Evolutionary conservation across 148 eudicot genomes (phyloP).

Genomic region (Vaccinium vitisidaea): DNA sequence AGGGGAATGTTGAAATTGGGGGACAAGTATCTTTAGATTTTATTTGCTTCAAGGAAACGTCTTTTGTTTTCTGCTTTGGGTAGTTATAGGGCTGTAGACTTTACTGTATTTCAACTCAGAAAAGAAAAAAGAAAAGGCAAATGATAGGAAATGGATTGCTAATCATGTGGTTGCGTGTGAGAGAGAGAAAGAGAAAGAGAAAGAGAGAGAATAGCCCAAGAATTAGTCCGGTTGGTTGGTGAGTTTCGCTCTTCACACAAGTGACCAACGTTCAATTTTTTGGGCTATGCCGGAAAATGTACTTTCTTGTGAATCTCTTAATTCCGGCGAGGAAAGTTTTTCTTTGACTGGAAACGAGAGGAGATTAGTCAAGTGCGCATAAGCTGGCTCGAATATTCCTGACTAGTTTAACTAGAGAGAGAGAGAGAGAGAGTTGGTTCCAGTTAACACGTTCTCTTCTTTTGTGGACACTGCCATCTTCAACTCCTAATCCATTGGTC

Average conservation of each 20-base stretch:
- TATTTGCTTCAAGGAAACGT: background rate
- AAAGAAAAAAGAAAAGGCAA: background rate
- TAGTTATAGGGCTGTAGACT: background rate
- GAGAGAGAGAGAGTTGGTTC: constrained; percentile 11
- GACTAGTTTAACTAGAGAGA: background rate
- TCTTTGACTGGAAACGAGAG: too few relatives aligned
- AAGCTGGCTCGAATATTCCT: too few relatives aligned
- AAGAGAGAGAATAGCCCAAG: background rate
- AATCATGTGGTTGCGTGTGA: background rate
- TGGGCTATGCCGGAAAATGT: too few relatives aligned
- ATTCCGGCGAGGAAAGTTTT: too few relatives aligned
- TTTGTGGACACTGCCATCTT: background rate
- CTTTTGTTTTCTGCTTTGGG: background rate
- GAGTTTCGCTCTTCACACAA: too few relatives aligned
- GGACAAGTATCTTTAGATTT: constrained; percentile 2
- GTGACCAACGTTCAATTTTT: too few relatives aligned
- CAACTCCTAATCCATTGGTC: constrained; percentile 1
- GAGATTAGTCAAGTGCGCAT: too few relatives aligned
- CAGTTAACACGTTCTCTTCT: background rate
- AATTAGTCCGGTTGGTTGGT: too few relatives aligned
- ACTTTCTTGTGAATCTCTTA: too few relatives aligned
- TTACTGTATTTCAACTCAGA: background rate
- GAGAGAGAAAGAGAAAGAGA: background rate
- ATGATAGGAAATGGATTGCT: background rate
- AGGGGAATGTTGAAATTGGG: background rate